Base-by-base conservation (phyloP, 371 early-diverging fungal genomes). In the Mucor ambiguus region DNA sequence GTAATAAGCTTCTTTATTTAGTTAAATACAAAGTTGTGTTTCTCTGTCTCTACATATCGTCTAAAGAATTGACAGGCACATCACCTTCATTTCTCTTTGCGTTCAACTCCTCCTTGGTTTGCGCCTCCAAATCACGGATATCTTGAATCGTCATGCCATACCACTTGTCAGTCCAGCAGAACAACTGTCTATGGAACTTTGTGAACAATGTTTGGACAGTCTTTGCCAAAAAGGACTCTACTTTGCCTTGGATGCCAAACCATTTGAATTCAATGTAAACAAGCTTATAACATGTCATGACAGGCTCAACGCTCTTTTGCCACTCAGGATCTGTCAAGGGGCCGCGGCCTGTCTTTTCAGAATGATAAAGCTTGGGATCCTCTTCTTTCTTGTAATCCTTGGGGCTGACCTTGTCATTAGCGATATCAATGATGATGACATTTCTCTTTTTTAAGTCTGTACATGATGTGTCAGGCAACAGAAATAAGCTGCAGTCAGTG, bases 201-300 rank as follows among this genome's bases (percentile, higher is more conserved):
- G 66, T 72, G 32, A 77, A 74, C 28, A 77, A 41, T 24, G 68
- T 70, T 43, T 72, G 70, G 55, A 76, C 63, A 26, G 76, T 63
- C 52, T 62, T 73, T 55, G 76, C 76, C 58, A 88, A 87, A 32
- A 85, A 81, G 7, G 75, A 66, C 70, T 91, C 91, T 18, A 85
- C 85, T 35, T 71, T 80, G 18, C 71, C 74, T 69, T 90, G 90
- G 55, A 90, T 63, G 0, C 89, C 89, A 68, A 86, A 89, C 87
- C 88, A 89, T 58, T 80, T 84, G 71, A 91, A 91, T 71, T 91
- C 90, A 32, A 85, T 87, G 22, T 87, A 89, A 18, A 90, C 87
- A 60, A 90, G 73, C 68, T 91, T 91, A 71, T 91, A 91, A 72
- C 90, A 90, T 2, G 90, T 90, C 91, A 91, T 91, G 28, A 86